phyloP scores from a whole-genome alignment of 768 basidiomycete genomes.

The Lactarius akahatsu region DNA sequence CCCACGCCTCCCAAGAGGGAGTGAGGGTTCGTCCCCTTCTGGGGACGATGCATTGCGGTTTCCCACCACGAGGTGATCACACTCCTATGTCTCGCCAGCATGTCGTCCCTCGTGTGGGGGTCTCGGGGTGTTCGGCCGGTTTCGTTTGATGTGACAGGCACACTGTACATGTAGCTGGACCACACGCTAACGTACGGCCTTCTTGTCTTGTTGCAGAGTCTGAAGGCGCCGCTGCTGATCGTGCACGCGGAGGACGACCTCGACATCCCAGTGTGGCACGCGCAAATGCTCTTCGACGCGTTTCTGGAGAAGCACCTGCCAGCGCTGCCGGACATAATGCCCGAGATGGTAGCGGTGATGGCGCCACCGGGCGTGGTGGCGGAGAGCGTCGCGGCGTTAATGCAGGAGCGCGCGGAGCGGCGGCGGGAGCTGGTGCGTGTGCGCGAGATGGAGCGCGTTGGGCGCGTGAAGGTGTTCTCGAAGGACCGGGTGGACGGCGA shows the following conservation, averaged over 20 bases:
- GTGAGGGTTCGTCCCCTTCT: too few relatives aligned
- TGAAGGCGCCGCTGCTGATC: slow-evolving; percentile 68
- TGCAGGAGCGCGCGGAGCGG: slow-evolving; percentile 40
- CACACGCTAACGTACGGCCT: not conserved
- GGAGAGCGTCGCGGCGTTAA: slow-evolving; percentile 40
- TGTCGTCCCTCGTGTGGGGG: not conserved
- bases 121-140: not conserved
- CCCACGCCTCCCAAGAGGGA: not conserved
- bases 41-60: not conserved
- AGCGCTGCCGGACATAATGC: slow-evolving; percentile 40
- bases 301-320: slow-evolving; percentile 61
- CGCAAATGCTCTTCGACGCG: slow-evolving; percentile 62
- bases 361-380: slow-evolving; percentile 44
- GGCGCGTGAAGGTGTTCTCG: slow-evolving; percentile 54
- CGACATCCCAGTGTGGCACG: slow-evolving; percentile 71
- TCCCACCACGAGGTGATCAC: not conserved
- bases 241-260: slow-evolving; percentile 74
- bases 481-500: slow-evolving; percentile 40
- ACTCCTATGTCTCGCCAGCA: too few relatives aligned
- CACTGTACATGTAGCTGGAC: too few relatives aligned
- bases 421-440: slow-evolving; percentile 48
- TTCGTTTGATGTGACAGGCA: not conserved
- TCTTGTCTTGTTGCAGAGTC: slow-evolving; percentile 43
- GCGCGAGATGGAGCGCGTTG: slow-evolving; percentile 47
- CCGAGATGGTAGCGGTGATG: slow-evolving; percentile 32